These are phyloP conservation scores for Fusarium protoensiforme DNA, from an alignment of 2,329 filamentous ascomycete species.

Conservation along the genomic window DNA sequence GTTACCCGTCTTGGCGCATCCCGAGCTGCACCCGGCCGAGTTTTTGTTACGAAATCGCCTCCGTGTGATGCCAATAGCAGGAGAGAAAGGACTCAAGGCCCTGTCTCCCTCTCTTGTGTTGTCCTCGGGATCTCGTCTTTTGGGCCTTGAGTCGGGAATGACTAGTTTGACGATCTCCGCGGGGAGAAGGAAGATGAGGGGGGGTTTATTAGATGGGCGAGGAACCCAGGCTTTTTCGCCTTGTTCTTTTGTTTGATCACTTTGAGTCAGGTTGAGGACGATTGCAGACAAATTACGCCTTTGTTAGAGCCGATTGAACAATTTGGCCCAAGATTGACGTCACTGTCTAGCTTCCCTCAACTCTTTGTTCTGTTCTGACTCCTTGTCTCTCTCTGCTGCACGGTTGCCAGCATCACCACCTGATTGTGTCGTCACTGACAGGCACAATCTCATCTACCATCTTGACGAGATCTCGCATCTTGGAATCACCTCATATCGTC, in stretches of 20 bases:
- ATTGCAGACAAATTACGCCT: background rate
- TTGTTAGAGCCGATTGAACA: background rate
- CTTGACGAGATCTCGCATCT: constrained; percentile 6
- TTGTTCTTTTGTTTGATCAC: background rate
- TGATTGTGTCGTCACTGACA: background rate
- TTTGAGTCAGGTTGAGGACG: background rate
- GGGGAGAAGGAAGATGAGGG: constrained; percentile 11
- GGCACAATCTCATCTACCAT: background rate
- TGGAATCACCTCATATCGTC: background rate
- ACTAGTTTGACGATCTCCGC: constrained; percentile 42
- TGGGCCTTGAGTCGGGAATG: constrained; percentile 9
- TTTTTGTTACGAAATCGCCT: constrained; percentile 44
- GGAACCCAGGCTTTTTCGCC: background rate
- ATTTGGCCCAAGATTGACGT: constrained; percentile 9
- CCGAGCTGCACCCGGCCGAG: constrained; percentile 9
- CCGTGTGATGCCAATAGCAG: constrained; percentile 35
- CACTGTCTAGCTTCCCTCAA: background rate
- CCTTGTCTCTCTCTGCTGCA: background rate
- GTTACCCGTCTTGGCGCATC: constrained; percentile 20
- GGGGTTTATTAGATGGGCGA: background rate
- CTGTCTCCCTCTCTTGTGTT: background rate
- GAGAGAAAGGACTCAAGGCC: background rate
- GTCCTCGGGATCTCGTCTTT: background rate
- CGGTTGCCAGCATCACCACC: background rate
- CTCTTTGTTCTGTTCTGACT: background rate